phyloP scores from a whole-genome alignment of 2,329 filamentous ascomycete species.

The Coniochaeta sp. region DNA sequence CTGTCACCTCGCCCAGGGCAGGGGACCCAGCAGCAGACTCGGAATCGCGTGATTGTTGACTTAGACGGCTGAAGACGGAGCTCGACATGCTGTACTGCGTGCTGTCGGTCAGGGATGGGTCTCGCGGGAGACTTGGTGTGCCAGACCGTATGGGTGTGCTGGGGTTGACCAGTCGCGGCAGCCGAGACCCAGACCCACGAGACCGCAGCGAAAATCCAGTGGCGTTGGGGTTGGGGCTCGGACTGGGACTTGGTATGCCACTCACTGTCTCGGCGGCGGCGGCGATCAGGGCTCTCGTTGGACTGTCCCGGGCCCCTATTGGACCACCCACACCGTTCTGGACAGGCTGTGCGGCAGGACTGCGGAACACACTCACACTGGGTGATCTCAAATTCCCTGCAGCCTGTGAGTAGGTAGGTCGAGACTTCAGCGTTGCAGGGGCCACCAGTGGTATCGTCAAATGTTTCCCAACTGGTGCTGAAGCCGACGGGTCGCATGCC shows the following conservation, averaged over 20 bases:
- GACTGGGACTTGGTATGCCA: neutral
- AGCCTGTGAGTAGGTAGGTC: conserved; percentile 14
- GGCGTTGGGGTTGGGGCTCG: conserved; percentile 10
- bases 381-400: conserved; percentile 3
- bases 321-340: too few relatives aligned
- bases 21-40: conserved; percentile 20
- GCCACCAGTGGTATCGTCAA: conserved; percentile 5
- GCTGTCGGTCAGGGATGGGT: conserved; percentile 33
- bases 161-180: conserved; percentile 26
- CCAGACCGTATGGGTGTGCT: conserved; percentile 28
- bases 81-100: conserved; percentile 29
- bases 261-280: conserved; percentile 4
- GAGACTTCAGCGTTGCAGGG: conserved; percentile 3
- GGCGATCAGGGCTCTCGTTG: conserved; percentile 3
- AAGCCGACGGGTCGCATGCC: conserved; percentile 5
- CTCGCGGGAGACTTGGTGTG: conserved; percentile 26
- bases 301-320: too few relatives aligned
- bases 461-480: neutral
- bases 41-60: conserved; percentile 19
- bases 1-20: conserved; percentile 15
- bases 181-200: conserved; percentile 28
- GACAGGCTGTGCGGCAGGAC: too few relatives aligned
- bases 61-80: conserved; percentile 31
- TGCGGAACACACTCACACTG: too few relatives aligned
- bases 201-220: conserved; percentile 23